Conservation (phyloP, 2,329 filamentous ascomycete genomes). For the Penicillium frequentans region DNA sequence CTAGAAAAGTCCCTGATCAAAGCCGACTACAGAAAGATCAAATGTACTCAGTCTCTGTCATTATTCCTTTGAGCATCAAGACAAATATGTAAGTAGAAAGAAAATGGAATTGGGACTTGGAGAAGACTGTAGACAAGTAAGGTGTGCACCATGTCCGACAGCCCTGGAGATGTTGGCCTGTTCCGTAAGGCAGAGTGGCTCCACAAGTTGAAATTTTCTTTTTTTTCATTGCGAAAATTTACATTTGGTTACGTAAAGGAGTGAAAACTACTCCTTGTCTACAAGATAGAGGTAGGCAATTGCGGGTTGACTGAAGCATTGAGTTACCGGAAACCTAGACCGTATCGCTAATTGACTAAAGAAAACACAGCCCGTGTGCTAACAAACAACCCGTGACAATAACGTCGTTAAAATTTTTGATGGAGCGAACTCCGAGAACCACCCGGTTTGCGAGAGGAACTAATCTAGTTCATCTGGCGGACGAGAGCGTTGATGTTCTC, state of each 20-base stretch:
- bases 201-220: no score
- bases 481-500: constrained; percentile 96
- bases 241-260: neutral
- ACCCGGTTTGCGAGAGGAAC: constrained; percentile 7
- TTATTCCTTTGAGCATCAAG: no score
- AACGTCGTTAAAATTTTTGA: constrained; percentile 20
- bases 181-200: no score
- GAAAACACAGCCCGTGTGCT: constrained; percentile 32
- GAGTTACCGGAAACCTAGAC: constrained; percentile 36
- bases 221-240: no score
- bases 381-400: constrained; percentile 34
- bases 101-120: no score
- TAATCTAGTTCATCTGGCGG: constrained; percentile 92
- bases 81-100: no score
- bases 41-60: no score
- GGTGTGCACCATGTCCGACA: no score
- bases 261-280: neutral
- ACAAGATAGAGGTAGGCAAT: constrained; percentile 11
- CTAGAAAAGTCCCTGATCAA: no score
- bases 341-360: constrained; percentile 32
- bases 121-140: no score
- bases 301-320: constrained; percentile 39
- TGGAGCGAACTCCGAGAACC: neutral
- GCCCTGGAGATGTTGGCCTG: no score
- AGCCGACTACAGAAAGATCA: no score